These are phyloP conservation scores for Russula dissimulans DNA, from an alignment of 768 basidiomycete species.

Conservation along the genomic window DNA sequence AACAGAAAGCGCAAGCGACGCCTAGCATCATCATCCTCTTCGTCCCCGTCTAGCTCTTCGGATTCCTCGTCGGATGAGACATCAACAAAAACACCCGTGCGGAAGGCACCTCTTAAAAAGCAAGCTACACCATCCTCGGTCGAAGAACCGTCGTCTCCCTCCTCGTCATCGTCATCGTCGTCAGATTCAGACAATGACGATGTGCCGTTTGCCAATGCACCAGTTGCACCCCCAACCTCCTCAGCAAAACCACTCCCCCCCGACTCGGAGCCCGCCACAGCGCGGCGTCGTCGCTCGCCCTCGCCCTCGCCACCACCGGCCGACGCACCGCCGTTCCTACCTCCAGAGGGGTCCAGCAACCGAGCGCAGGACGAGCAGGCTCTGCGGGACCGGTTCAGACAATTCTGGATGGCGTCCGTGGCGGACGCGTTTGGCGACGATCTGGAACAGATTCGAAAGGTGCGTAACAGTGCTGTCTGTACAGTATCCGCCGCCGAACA, in stretches of 20 bases:
- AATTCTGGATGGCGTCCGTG: conserved; percentile 82
- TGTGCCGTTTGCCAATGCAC: neutral
- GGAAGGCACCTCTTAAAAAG: conserved; percentile 5
- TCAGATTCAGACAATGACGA: conserved; percentile 17
- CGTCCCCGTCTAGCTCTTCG: conserved; percentile 21
- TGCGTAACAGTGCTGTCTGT: conserved; percentile 23
- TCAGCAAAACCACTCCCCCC: neutral
- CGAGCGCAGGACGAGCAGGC: conserved; percentile 37
- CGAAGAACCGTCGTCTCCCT: neutral
- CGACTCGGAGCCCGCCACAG: neutral
- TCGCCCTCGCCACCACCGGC: conserved; percentile 28
- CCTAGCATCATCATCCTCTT: conserved; percentile 22
- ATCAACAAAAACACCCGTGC: neutral
- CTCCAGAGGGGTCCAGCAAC: conserved; percentile 26
- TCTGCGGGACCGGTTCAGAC: conserved; percentile 60
- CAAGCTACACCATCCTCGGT: neutral
- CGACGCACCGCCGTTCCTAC: conserved; percentile 50
- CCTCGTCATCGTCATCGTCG: conserved; percentile 20
- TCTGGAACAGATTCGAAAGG: conserved; percentile 77
- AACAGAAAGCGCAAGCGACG: conserved; percentile 30
- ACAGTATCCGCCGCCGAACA: neutral
- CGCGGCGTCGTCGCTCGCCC: conserved; percentile 21
- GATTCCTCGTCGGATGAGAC: conserved; percentile 16
- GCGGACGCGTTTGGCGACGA: conserved; percentile 79
- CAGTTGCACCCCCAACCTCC: neutral